A percentile compares a stretch with the other conserved stretches of the same genome.
Conservation (phyloP, 108 stramenopile species). For the Conticribra weissflogii region DNA sequence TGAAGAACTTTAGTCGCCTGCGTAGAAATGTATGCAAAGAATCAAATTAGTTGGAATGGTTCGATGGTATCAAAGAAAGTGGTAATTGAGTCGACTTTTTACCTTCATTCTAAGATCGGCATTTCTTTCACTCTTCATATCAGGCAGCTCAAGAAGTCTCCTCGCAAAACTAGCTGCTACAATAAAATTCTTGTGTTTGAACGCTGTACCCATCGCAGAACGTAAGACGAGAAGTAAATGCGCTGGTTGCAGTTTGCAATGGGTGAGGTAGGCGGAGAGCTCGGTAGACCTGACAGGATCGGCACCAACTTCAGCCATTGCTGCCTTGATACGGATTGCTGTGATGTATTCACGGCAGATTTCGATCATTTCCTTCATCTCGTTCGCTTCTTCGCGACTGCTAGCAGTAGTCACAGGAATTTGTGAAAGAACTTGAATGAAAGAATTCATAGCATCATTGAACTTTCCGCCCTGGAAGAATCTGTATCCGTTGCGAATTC, state of each 20-base stretch:
- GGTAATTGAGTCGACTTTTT: too few species aligned
- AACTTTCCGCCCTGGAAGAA: conserved; percentile 97
- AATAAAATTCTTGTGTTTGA: conserved; percentile 98
- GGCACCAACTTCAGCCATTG: conserved; percentile 63
- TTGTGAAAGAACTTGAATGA: conserved; percentile 75
- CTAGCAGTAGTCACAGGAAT: conserved; percentile 91
- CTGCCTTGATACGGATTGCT: conserved; percentile 94
- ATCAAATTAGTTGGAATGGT: neutral
- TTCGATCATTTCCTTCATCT: conserved; percentile 94
- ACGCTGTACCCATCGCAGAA: conserved; percentile 98
- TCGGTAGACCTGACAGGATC: conserved; percentile 93
- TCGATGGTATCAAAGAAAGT: neutral
- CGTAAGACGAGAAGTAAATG: conserved; percentile 96
- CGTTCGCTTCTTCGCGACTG: conserved; percentile 80
- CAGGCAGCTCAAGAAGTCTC: conserved; percentile 95
- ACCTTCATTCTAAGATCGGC: conserved; percentile 91
- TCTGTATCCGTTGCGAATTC: conserved; percentile 89
- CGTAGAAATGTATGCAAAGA: neutral
- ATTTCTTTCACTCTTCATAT: conserved; percentile 92
- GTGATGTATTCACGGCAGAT: conserved; percentile 97
- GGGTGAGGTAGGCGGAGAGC: conserved; percentile 99
- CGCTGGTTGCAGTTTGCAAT: conserved; percentile 97
- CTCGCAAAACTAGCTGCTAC: conserved; percentile 97
- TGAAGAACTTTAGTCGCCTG: conserved; percentile 93
- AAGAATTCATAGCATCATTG: conserved; percentile 81